Percentiles rank a stretch among this genome's conserved stretches.
phyloP scores from a whole-genome alignment of 495 filamentous ascomycete genomes.

The Evansstolkia leycettana region DNA sequence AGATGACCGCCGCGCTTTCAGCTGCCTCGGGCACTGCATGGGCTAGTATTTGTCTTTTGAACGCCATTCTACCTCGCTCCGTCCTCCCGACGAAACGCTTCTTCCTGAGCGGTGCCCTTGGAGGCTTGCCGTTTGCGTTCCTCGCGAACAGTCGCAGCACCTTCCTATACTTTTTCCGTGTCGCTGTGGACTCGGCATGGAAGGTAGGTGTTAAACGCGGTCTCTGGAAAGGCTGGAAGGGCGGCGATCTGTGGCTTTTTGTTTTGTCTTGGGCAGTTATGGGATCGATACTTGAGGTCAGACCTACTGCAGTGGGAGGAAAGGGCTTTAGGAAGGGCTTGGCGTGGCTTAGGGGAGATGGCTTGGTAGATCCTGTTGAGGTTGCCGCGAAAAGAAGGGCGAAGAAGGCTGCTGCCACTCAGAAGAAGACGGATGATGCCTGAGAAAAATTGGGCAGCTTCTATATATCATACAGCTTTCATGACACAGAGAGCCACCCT shows the following conservation, averaged over 20 bases:
- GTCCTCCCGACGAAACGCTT: constrained; percentile 72
- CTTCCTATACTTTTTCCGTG: constrained; percentile 58
- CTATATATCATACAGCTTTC: too few species aligned
- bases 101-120: constrained; percentile 76
- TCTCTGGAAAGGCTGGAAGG: constrained; percentile 67
- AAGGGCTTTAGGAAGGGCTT: constrained; percentile 58
- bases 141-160: constrained; percentile 50
- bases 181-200: constrained; percentile 71
- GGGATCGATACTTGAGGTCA: constrained; percentile 64
- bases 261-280: constrained; percentile 63
- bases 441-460: too few species aligned
- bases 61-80: constrained; percentile 58
- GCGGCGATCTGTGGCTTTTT: constrained; percentile 77
- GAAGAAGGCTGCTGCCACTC: constrained; percentile 14
- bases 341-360: constrained; percentile 62
- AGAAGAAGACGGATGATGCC: too few species aligned
- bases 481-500: too few species aligned
- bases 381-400: constrained; percentile 18
- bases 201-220: constrained; percentile 81
- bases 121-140: constrained; percentile 66
- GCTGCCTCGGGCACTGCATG: constrained; percentile 69
- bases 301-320: constrained; percentile 55
- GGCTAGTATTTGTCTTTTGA: constrained; percentile 80
- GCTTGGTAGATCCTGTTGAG: constrained; percentile 38
- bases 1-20: constrained; percentile 61